Evolutionary conservation across 2,329 filamentous ascomycete genomes (phyloP), one percentile per base, ranked within the genome.

Genomic region (Pyricularia sp.): DNA sequence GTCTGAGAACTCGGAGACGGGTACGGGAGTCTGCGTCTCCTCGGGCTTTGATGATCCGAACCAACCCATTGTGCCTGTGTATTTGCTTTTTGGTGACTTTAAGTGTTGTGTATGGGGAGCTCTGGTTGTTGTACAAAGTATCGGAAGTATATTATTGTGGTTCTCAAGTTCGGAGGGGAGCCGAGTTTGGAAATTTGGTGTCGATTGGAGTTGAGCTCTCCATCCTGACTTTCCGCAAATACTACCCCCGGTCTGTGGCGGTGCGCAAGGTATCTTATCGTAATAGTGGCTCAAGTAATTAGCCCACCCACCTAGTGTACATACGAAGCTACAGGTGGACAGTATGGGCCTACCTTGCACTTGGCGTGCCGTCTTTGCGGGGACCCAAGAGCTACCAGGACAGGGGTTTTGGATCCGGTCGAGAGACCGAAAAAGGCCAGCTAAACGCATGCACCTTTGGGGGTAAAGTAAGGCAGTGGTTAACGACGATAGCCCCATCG

Each of bases 401-500:
- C 65, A 66, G 65, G 65, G 65, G 65, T 66, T 14, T 20, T 61
- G 58, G 10, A 61, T 61, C 7, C 58, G 25, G 25, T 61, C 23
- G 23, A n/a, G 17, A 61, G 23, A 28, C 58, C 58, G 64, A 66
- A 72, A 73, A 67, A 73, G 72, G 72, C 72, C 72, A 73, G 72
- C 72, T 73, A 68, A 66, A 64, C 50, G 25, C n/a, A 14, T 26
- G 28, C 64, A 68, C 30, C 59, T 69, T 69, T 30, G 23, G 36
- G 36, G 28, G 28, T 26, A 23, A 25, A 25, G 17, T 36, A 42
- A 36, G 42, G 42, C 42, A 55, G 33, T 33, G 50, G 36, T 36
- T 65, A 65, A 65, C 14, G 28, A n/a, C 28, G 11, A n/a, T n/a
- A 55, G 20, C 42, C 42, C 42, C 42, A 55, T 55, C 20, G 65